Evolutionary conservation across 2,329 filamentous ascomycete species (phyloP).

Genomic region (Thielaviopsis musarum): DNA sequence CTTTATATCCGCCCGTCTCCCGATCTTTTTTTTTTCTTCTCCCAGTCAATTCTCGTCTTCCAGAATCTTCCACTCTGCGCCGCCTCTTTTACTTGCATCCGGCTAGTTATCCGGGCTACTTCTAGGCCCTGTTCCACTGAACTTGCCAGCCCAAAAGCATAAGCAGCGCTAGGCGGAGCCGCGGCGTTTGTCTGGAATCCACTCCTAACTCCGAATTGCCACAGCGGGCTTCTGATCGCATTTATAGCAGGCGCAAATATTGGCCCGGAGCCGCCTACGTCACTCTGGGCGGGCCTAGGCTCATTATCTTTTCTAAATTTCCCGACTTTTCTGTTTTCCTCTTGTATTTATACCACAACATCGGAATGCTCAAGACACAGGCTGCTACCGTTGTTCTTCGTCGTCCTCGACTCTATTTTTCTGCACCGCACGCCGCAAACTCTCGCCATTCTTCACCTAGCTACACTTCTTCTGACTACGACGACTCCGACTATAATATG

Average conservation of each 20-base stretch:
- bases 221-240: neutral
- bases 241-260: neutral
- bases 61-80: no score
- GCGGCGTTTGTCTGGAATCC: neutral
- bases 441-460: slow-evolving; percentile 5
- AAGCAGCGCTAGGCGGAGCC: neutral
- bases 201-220: neutral
- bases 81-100: no score
- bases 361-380: slow-evolving; percentile 30
- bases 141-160: no score
- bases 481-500: slow-evolving; percentile 16
- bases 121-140: no score
- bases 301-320: neutral
- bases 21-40: no score
- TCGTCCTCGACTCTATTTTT: slow-evolving; percentile 24
- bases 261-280: neutral
- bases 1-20: no score
- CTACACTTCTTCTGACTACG: slow-evolving; percentile 10
- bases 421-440: slow-evolving; percentile 13
- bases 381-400: slow-evolving; percentile 23
- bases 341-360: neutral
- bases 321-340: neutral
- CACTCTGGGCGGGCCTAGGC: neutral
- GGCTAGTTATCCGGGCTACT: no score
- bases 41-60: no score